Conservation (phyloP, 2,329 filamentous ascomycete genomes). For the Lasiodiplodia sp. region DNA sequence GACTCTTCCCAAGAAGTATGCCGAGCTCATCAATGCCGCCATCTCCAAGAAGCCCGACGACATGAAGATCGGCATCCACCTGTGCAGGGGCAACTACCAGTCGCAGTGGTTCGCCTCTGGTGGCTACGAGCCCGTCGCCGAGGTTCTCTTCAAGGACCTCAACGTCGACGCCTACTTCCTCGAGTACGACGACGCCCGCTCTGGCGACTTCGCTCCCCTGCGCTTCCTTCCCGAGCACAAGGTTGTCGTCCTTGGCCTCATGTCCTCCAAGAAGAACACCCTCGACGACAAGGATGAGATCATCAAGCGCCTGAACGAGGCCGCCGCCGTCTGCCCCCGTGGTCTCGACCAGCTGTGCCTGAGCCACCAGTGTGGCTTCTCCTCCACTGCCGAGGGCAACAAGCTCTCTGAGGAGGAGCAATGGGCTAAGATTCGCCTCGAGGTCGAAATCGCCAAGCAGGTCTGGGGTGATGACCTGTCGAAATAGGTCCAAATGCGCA, state of each 20-base stretch:
- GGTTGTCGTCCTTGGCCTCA: slow-evolving; percentile 63
- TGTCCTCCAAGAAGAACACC: slow-evolving; percentile 65
- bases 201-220: slow-evolving; percentile 63
- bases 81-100: slow-evolving; percentile 65
- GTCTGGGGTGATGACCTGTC: slow-evolving; percentile 61
- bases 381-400: slow-evolving; percentile 64
- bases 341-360: slow-evolving; percentile 64
- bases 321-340: slow-evolving; percentile 55
- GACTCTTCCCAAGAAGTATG: slow-evolving; percentile 60
- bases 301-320: slow-evolving; percentile 46
- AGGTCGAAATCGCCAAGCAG: slow-evolving; percentile 65
- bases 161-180: slow-evolving; percentile 67
- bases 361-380: slow-evolving; percentile 66
- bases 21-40: slow-evolving; percentile 62
- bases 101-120: slow-evolving; percentile 65
- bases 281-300: slow-evolving; percentile 59
- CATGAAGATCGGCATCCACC: slow-evolving; percentile 64
- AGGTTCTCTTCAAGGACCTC: slow-evolving; percentile 64
- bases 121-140: slow-evolving; percentile 65
- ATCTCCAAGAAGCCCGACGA: slow-evolving; percentile 61
- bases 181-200: slow-evolving; percentile 65
- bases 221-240: slow-evolving; percentile 63
- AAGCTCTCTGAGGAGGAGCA: slow-evolving; percentile 64
- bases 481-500: slow-evolving; percentile 9
- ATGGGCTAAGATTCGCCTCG: slow-evolving; percentile 63